phyloP scores from a whole-genome alignment of 2,329 filamentous ascomycete species.

The Calonectria honghensis region DNA sequence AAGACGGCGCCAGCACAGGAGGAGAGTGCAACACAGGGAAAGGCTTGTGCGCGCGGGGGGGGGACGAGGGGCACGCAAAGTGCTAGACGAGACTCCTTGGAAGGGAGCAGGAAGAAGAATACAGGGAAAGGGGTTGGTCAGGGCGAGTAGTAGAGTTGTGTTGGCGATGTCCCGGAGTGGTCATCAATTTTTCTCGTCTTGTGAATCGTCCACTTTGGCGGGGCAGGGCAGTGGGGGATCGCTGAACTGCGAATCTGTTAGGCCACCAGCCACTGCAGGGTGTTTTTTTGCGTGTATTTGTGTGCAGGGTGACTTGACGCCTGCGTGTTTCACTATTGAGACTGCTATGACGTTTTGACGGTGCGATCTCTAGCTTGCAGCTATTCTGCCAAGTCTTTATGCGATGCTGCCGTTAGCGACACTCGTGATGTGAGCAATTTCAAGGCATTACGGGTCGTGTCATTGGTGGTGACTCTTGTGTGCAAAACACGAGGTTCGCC shows the following conservation, averaged over 20 bases:
- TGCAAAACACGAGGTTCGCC: background rate
- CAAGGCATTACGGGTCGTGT: background rate
- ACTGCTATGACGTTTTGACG: conserved; percentile 28
- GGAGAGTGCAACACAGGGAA: conserved; percentile 32
- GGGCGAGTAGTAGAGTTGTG: conserved; percentile 44
- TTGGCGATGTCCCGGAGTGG: conserved; percentile 54
- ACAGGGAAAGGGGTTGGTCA: conserved; percentile 38
- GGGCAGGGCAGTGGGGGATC: conserved; percentile 54
- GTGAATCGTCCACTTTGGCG: conserved; percentile 63
- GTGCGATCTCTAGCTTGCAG: background rate
- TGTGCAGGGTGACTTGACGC: conserved; percentile 15
- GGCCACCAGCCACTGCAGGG: background rate
- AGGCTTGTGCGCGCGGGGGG: conserved; percentile 48
- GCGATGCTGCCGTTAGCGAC: background rate
- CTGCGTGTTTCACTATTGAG: conserved; percentile 23
- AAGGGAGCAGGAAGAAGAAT: conserved; percentile 32
- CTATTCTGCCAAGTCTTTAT: background rate
- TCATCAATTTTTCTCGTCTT: conserved; percentile 64
- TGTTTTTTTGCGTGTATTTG: conserved; percentile 8
- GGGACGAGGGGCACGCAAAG: conserved; percentile 47
- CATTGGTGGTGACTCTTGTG: background rate
- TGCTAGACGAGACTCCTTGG: conserved; percentile 50
- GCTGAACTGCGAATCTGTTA: conserved; percentile 20
- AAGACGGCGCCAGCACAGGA: conserved; percentile 36
- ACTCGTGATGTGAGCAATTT: background rate